A percentile compares a stretch with the other conserved stretches of the same genome.
Evolutionary conservation across 768 basidiomycete species (phyloP).

Genomic region (Mycena capillaripes): DNA sequence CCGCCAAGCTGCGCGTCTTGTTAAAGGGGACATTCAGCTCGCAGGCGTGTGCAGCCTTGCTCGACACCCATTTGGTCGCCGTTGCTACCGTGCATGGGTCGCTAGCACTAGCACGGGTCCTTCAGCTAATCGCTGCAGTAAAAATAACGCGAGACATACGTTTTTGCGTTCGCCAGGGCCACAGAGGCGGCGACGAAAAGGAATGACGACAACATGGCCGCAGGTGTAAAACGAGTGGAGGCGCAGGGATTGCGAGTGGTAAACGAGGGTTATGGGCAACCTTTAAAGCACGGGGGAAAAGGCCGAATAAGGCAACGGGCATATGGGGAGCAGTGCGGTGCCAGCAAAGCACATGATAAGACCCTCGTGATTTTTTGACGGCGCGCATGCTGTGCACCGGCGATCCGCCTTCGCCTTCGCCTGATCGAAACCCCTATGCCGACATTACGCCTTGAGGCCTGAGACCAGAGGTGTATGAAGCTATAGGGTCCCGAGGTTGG

Average conservation of each 20-base stretch:
- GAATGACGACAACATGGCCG: conserved; percentile 21
- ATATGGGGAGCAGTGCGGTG: no score
- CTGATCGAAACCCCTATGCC: no score
- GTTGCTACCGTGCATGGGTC: conserved; percentile 34
- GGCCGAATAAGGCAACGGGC: no score
- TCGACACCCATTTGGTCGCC: conserved; percentile 30
- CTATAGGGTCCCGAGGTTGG: no score
- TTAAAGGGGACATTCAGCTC: conserved; percentile 38
- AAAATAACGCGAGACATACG: neutral
- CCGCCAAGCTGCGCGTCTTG: conserved; percentile 31
- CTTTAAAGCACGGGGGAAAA: no score
- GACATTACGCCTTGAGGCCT: no score
- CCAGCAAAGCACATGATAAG: no score
- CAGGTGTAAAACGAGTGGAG: neutral
- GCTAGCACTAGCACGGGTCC: neutral
- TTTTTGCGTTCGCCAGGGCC: neutral
- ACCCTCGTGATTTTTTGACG: no score
- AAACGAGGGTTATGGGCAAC: neutral
- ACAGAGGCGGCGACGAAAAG: conserved; percentile 20
- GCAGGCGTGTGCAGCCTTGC: conserved; percentile 34
- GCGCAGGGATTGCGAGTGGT: neutral
- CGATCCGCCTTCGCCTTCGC: no score
- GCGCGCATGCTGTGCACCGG: no score
- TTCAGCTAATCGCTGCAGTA: neutral
- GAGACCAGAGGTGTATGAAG: no score